Evolutionary conservation across 345 rosid genomes (phyloP).

Genomic region (Hevea brasiliensis): DNA sequence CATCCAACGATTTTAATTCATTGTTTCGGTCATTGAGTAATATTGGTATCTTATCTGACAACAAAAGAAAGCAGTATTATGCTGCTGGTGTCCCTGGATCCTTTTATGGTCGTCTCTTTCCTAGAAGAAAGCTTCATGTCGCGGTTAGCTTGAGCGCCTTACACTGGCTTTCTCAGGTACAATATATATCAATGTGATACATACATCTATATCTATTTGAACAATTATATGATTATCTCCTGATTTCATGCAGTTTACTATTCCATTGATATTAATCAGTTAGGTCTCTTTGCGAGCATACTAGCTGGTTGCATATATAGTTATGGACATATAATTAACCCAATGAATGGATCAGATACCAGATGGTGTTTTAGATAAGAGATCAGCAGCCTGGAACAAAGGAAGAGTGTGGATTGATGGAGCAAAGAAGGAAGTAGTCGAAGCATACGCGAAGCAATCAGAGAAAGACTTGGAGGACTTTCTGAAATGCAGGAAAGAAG

Average conservation of each 20-base stretch:
- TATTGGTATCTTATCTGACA: not conserved
- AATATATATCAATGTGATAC: too few species aligned
- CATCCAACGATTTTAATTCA: constrained; percentile 57
- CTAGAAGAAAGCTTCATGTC: constrained; percentile 49
- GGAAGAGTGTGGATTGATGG: constrained; percentile 65
- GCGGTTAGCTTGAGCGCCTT: constrained; percentile 62
- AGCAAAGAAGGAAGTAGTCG: constrained; percentile 45
- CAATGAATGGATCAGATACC: constrained; percentile 38
- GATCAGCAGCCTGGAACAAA: constrained; percentile 50
- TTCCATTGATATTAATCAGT: not conserved
- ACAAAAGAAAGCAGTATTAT: constrained; percentile 27
- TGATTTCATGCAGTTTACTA: not conserved
- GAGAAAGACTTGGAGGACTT: constrained; percentile 54
- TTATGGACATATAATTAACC: too few species aligned
- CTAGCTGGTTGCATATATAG: too few species aligned
- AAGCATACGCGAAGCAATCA: constrained; percentile 58
- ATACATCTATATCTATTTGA: too few species aligned
- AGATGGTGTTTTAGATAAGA: constrained; percentile 41
- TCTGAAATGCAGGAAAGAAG: constrained; percentile 54
- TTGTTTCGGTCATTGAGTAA: constrained; percentile 23
- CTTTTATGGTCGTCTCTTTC: constrained; percentile 53
- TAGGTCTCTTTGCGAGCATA: too few species aligned
- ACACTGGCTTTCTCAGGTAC: constrained; percentile 68
- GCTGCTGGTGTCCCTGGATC: constrained; percentile 61
- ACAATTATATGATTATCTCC: too few species aligned